phyloP scores from a whole-genome alignment of 768 basidiomycete species.

The Trametes gibbosa region DNA sequence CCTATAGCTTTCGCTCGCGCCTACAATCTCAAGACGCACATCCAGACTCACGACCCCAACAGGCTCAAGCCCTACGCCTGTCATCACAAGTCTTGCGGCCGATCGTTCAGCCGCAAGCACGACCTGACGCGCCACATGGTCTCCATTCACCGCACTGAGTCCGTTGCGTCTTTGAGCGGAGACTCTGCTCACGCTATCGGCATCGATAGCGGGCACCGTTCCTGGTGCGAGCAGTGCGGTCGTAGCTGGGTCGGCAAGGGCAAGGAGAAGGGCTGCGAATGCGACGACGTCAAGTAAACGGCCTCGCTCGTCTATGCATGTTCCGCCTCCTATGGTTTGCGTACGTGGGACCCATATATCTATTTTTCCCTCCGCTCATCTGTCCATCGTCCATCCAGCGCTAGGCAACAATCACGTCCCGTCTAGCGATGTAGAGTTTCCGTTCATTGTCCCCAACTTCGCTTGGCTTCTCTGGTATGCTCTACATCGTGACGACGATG shows the following conservation, averaged over 20 bases:
- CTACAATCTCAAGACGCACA: slow-evolving; percentile 94
- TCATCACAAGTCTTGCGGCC: slow-evolving; percentile 79
- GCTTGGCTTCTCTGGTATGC: slow-evolving; percentile 17
- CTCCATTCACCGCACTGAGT: slow-evolving; percentile 80
- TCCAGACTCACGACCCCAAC: slow-evolving; percentile 92
- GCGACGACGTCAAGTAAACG: slow-evolving; percentile 40
- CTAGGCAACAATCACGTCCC: slow-evolving; percentile 31
- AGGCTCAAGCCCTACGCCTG: slow-evolving; percentile 87
- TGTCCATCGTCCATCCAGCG: slow-evolving; percentile 18
- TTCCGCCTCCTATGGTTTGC: slow-evolving; percentile 25
- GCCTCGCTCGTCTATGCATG: neutral
- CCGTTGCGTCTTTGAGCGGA: slow-evolving; percentile 38
- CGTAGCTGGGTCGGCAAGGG: slow-evolving; percentile 60
- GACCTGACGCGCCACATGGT: slow-evolving; percentile 88
- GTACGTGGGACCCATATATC: slow-evolving; percentile 19
- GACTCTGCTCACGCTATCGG: slow-evolving; percentile 62
- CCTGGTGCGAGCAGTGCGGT: slow-evolving; percentile 76
- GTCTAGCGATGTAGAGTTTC: slow-evolving; percentile 27
- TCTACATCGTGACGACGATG: slow-evolving; percentile 27
- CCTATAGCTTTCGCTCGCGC: slow-evolving; percentile 81
- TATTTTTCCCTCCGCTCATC: neutral
- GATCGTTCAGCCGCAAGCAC: slow-evolving; percentile 93
- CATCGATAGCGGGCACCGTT: slow-evolving; percentile 58
- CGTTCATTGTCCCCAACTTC: slow-evolving; percentile 15
- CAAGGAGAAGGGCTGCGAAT: slow-evolving; percentile 38